phyloP scores from a whole-genome alignment of 2,329 filamentous ascomycete genomes.

The Clarireedia homoeocarpa region DNA sequence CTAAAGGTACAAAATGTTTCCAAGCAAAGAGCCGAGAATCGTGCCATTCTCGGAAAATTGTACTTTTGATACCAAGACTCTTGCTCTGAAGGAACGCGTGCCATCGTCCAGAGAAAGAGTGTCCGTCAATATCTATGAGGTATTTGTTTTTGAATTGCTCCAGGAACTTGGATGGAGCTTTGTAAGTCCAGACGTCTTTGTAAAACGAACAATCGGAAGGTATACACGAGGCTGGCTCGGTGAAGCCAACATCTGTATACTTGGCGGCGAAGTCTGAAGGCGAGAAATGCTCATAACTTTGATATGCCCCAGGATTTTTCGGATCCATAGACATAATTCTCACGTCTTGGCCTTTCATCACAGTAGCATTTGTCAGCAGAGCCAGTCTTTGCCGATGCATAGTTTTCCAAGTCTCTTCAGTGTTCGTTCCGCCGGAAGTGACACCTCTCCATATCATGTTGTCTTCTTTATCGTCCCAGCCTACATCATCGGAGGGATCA shows the following conservation, averaged over 20 bases:
- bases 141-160: conserved; percentile 57
- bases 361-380: conserved; percentile 44
- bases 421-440: conserved; percentile 49
- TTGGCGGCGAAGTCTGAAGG: conserved; percentile 27
- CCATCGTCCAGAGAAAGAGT: conserved; percentile 62
- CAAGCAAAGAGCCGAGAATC: conserved; percentile 66
- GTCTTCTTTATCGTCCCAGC: conserved; percentile 50
- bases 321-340: conserved; percentile 29
- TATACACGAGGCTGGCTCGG: conserved; percentile 39
- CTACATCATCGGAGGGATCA: conserved; percentile 43
- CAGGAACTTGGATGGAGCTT: conserved; percentile 46
- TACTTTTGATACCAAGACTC: conserved; percentile 67
- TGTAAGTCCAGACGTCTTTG: conserved; percentile 39
- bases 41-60: conserved; percentile 75
- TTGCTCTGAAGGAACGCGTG: conserved; percentile 62
- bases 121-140: conserved; percentile 70
- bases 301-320: conserved; percentile 34
- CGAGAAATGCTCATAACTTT: conserved; percentile 35
- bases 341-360: conserved; percentile 34
- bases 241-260: conserved; percentile 30
- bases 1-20: conserved; percentile 77
- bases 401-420: conserved; percentile 42
- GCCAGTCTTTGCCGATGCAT: conserved; percentile 54
- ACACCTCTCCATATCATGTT: conserved; percentile 57
- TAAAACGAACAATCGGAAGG: conserved; percentile 34